A percentile compares a stretch with the other conserved stretches of the same genome.
Evolutionary conservation across 2,329 filamentous ascomycete species (phyloP).

Genomic region (Volutella citrinella): DNA sequence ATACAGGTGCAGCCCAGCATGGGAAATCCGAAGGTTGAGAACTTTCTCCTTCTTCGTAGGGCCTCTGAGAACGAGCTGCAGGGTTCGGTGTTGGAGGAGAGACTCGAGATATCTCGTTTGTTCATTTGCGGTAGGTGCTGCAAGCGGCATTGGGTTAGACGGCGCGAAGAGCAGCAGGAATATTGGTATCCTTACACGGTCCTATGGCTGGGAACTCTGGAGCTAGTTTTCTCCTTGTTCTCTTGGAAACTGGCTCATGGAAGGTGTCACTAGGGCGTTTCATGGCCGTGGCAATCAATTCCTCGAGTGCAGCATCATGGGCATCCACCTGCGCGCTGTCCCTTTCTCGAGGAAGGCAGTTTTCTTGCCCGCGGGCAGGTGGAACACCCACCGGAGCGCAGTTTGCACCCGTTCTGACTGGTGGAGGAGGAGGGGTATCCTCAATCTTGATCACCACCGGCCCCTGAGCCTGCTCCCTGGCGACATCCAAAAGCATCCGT

Average conservation of each 20-base stretch:
- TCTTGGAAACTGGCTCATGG: too few relatives aligned
- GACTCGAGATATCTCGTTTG: slow-evolving; percentile 16
- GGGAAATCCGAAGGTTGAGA: slow-evolving; percentile 13
- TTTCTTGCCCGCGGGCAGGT: slow-evolving; percentile 10
- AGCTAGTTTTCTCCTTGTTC: too few relatives aligned
- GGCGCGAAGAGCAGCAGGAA: too few relatives aligned
- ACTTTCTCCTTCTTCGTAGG: background rate
- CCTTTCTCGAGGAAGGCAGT: too few relatives aligned
- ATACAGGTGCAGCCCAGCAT: slow-evolving; percentile 18
- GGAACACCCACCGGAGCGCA: slow-evolving; percentile 15
- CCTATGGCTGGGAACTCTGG: slow-evolving; percentile 8
- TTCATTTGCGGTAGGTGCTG: slow-evolving; percentile 14
- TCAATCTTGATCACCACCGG: slow-evolving; percentile 9
- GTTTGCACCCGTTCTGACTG: slow-evolving; percentile 17
- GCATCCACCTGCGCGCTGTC: too few relatives aligned
- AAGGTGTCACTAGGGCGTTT: too few relatives aligned
- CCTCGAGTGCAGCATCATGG: too few relatives aligned
- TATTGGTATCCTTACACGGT: slow-evolving; percentile 17
- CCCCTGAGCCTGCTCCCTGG: too few relatives aligned
- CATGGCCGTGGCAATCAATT: too few relatives aligned
- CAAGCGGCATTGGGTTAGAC: too few relatives aligned
- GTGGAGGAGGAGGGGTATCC: background rate
- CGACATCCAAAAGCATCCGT: too few relatives aligned
- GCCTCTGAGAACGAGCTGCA: slow-evolving; percentile 11
- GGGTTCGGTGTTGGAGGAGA: slow-evolving; percentile 13